Percentiles rank a stretch among this genome's conserved stretches.
These are phyloP conservation scores for Neurospora crassa DNA, from an alignment of 2,329 filamentous ascomycete genomes.

Conservation along the genomic window DNA sequence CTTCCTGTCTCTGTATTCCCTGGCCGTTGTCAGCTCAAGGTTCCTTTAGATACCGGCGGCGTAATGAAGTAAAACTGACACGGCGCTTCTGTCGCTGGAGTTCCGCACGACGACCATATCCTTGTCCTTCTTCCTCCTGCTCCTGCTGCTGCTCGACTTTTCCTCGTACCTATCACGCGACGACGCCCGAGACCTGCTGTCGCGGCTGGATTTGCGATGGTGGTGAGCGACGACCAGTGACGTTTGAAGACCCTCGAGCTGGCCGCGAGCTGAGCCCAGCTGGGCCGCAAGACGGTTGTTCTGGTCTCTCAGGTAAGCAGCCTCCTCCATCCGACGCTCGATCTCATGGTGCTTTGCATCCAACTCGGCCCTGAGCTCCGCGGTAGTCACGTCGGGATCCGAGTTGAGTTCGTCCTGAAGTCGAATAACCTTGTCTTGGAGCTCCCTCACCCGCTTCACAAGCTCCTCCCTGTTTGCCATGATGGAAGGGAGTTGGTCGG, in stretches of 20 bases:
- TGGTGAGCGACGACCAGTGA: constrained; percentile 8
- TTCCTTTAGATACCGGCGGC: constrained; percentile 16
- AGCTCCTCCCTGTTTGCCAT: constrained; percentile 10
- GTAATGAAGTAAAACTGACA: constrained; percentile 21
- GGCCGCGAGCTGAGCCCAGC: constrained; percentile 14
- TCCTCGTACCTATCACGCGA: constrained; percentile 18
- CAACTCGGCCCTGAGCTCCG: constrained; percentile 16
- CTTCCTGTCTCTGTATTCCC: neutral
- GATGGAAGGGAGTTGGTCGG: constrained; percentile 11
- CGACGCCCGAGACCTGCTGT: constrained; percentile 16
- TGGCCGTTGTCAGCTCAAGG: neutral
- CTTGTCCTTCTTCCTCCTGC: constrained; percentile 17
- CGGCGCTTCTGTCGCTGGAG: constrained; percentile 16
- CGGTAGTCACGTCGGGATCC: constrained; percentile 12
- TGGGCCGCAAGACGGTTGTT: constrained; percentile 16
- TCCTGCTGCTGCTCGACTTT: constrained; percentile 10
- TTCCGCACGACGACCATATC: constrained; percentile 19
- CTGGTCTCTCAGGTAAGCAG: constrained; percentile 13
- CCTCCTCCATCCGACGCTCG: constrained; percentile 15
- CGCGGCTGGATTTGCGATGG: constrained; percentile 9
- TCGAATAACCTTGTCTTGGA: constrained; percentile 13
- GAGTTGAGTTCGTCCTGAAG: constrained; percentile 15
- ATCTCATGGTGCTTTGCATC: constrained; percentile 16
- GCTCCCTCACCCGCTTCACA: constrained; percentile 11
- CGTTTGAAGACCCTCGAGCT: constrained; percentile 12